Evolutionary conservation across 75 land plant genomes (phyloP).

Genomic region (Pinus tabuliformis): DNA sequence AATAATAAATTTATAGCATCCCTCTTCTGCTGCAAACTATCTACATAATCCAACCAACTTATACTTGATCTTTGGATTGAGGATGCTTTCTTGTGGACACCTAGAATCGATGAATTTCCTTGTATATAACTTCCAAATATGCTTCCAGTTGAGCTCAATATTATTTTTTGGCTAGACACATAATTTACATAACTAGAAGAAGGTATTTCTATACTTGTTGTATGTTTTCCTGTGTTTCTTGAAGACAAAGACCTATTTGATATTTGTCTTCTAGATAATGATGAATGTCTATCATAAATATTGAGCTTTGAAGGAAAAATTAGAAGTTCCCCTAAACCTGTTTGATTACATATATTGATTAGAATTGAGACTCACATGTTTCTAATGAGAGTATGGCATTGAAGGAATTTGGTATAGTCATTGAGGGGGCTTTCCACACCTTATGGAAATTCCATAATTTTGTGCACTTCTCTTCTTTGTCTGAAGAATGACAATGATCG

Average conservation of each 20-base stretch:
- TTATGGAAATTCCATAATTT: constrained; percentile 18
- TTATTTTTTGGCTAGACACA: not conserved
- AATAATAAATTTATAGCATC: not conserved
- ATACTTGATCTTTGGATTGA: not conserved
- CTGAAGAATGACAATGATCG: constrained; percentile 84
- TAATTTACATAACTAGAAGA: not conserved
- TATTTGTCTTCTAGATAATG: not conserved
- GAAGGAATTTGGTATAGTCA: no score
- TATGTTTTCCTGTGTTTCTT: not conserved
- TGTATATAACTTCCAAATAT: not conserved
- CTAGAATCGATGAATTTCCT: not conserved
- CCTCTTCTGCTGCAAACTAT: not conserved
- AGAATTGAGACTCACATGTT: not conserved
- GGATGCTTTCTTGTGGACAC: not conserved
- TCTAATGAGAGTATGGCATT: constrained; percentile 3
- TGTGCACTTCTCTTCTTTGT: constrained; percentile 65
- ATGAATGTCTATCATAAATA: not conserved
- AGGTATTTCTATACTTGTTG: not conserved
- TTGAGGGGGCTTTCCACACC: not conserved
- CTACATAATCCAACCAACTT: not conserved
- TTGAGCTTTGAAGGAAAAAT: not conserved
- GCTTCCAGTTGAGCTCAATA: not conserved
- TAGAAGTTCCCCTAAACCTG: not conserved
- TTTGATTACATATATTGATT: not conserved
- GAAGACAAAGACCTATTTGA: not conserved